A percentile compares a stretch with the other conserved stretches of the same genome.
Conservation (phyloP, 2,329 filamentous ascomycete genomes). For the Xylariaceae sp. region DNA sequence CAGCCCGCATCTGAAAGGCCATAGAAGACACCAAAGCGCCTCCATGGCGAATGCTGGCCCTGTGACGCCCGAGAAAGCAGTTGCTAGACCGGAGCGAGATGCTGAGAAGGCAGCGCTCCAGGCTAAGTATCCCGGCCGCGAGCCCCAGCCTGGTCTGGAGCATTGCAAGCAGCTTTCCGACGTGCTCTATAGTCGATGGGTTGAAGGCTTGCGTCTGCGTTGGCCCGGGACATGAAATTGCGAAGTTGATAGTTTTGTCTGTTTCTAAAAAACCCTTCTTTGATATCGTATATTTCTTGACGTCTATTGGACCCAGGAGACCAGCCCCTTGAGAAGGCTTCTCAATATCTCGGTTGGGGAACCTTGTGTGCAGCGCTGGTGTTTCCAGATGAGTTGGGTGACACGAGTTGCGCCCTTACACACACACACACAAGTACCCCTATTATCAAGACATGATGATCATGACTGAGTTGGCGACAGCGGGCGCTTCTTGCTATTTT, state of each 20-base stretch:
- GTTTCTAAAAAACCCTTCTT: neutral
- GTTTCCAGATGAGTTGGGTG: neutral
- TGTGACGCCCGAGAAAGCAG: slow-evolving; percentile 27
- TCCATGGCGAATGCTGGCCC: slow-evolving; percentile 27
- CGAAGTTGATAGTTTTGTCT: neutral
- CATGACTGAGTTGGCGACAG: neutral
- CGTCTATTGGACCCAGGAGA: too few species aligned
- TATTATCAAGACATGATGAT: slow-evolving; percentile 1
- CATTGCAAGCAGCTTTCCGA: slow-evolving; percentile 86
- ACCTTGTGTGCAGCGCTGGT: slow-evolving; percentile 3
- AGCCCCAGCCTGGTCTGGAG: slow-evolving; percentile 70
- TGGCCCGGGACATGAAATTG: slow-evolving; percentile 48
- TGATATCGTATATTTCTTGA: neutral
- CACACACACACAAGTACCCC: neutral
- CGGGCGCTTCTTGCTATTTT: slow-evolving; percentile 1
- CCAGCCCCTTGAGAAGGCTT: neutral
- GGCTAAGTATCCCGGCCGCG: slow-evolving; percentile 50
- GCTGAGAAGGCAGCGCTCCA: slow-evolving; percentile 44
- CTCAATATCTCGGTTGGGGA: neutral
- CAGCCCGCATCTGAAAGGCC: slow-evolving; percentile 80
- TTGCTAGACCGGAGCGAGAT: slow-evolving; percentile 36
- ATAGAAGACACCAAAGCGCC: slow-evolving; percentile 58
- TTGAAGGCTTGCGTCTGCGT: slow-evolving; percentile 69
- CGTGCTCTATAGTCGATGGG: slow-evolving; percentile 86
- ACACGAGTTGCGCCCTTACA: neutral